Evolutionary conservation across 495 filamentous ascomycete genomes (phyloP).

Genomic region (Xylaria venustula): DNA sequence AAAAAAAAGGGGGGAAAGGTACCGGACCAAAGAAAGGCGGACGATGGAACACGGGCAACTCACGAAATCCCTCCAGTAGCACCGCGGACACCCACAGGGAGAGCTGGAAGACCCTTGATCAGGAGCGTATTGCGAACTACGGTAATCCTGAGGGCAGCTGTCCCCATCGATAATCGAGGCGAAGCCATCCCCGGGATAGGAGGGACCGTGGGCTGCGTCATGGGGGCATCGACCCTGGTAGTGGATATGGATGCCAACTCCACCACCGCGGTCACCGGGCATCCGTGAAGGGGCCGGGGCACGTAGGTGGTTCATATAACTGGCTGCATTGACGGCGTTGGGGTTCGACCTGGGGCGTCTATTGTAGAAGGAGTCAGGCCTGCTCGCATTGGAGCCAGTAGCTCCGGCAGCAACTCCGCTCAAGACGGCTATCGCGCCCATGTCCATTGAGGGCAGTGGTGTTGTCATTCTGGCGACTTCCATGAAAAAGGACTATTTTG

Average conservation of each 20-base stretch:
- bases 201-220: neutral
- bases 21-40: neutral
- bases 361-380: no score
- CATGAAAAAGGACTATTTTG: no score
- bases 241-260: conserved; percentile 6
- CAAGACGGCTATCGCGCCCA: neutral
- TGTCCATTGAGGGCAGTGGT: no score
- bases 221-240: conserved; percentile 7
- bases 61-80: conserved; percentile 28
- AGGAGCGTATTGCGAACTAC: conserved; percentile 7
- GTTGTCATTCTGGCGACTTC: no score
- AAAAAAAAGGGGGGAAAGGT: neutral
- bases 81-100: conserved; percentile 14
- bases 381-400: no score
- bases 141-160: neutral
- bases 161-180: neutral
- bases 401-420: neutral
- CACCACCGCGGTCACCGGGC: neutral
- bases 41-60: conserved; percentile 2
- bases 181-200: neutral
- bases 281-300: neutral
- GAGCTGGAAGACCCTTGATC: conserved; percentile 11
- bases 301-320: conserved; percentile 14
- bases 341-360: neutral
- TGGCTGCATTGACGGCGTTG: neutral